Base-by-base conservation (phyloP, 176 grass and related monocot species). In the Phyllostachys edulis region DNA sequence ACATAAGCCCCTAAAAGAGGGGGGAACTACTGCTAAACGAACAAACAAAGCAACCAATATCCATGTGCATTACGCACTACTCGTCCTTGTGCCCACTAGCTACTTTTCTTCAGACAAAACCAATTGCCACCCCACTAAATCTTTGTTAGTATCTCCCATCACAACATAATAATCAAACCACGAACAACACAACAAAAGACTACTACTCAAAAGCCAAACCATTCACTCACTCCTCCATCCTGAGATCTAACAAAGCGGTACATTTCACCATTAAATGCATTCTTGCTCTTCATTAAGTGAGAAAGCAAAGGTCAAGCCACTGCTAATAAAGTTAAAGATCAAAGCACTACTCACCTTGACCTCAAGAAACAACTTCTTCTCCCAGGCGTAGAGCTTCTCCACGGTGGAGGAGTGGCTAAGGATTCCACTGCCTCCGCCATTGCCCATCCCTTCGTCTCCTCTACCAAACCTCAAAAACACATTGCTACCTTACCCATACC, bases 381-480 rank as follows among this genome's bases (percentile, higher is more conserved):
- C 96, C 96, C 96, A 98, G 50, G 93, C 93, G 87, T 95, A 92
- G 54, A 98, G 93, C 84, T 93, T 98, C 71, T 98, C 96, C 49
- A 98, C 93, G 38, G 96, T 98, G 68, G 96, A 89, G 40, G 93
- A n/a, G 73, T 98, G 96, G 80, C 85, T 98, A 52, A 80, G 80
- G 26, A 29, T 29, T 18, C 86, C 81, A 42, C 79, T 57, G 21
- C 85, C 85, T 82, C 79, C 88, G 40, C 73, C 90, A 65, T 78
- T 82, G 64, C 85, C 78, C 59, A 89, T 79, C 41, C 82, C 83
- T 36, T 73, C 83, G 15, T 90, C 86, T 21, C 73, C 82, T 68
- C 60, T 84, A 39, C 64, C 80, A 51, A 89, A 91, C 80, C 86
- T 87, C 20, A 84, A 62, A 74, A 92, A 91, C 24, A 78, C 88